phyloP scores from a whole-genome alignment of 2,329 filamentous ascomycete species.

The Cladophialophora chaetospira region DNA sequence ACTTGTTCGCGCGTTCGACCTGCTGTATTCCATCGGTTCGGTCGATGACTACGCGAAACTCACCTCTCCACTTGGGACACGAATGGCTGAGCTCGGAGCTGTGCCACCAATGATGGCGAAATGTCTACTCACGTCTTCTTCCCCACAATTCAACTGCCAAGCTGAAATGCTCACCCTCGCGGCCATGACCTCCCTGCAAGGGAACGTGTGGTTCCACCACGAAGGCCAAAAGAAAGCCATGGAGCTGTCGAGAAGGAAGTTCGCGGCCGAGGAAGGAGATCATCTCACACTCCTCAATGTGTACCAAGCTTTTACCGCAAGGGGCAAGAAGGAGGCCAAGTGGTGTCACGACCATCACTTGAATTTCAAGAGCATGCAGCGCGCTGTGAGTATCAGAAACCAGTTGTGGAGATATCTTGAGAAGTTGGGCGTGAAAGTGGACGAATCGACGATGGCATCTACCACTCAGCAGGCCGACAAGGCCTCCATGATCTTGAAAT shows the following conservation, averaged over 20 bases:
- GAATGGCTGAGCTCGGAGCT: constrained; percentile 84
- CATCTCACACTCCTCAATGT: constrained; percentile 90
- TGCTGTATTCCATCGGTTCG: constrained; percentile 83
- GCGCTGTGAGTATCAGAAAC: constrained; percentile 80
- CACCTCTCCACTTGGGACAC: constrained; percentile 79
- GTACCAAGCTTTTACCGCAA: constrained; percentile 84
- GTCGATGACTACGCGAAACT: constrained; percentile 88
- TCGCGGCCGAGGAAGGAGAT: constrained; percentile 90
- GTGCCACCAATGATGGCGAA: constrained; percentile 96
- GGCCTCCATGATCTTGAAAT: constrained; percentile 76
- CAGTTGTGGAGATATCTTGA: constrained; percentile 88
- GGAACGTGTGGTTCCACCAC: constrained; percentile 78
- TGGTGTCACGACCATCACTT: constrained; percentile 87
- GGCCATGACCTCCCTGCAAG: constrained; percentile 87
- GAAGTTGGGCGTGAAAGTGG: constrained; percentile 72
- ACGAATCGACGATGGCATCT: constrained; percentile 53
- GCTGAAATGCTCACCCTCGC: constrained; percentile 88
- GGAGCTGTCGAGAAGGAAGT: constrained; percentile 75
- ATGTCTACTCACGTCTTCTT: constrained; percentile 67
- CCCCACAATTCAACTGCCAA: constrained; percentile 73
- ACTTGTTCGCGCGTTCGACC: constrained; percentile 80
- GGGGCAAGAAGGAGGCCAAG: constrained; percentile 76
- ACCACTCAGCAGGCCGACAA: constrained; percentile 50
- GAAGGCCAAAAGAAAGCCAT: constrained; percentile 74
- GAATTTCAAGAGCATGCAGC: constrained; percentile 80